Base-by-base conservation (phyloP, 164 flowering plant species). In the Protea cynaroides region DNA sequence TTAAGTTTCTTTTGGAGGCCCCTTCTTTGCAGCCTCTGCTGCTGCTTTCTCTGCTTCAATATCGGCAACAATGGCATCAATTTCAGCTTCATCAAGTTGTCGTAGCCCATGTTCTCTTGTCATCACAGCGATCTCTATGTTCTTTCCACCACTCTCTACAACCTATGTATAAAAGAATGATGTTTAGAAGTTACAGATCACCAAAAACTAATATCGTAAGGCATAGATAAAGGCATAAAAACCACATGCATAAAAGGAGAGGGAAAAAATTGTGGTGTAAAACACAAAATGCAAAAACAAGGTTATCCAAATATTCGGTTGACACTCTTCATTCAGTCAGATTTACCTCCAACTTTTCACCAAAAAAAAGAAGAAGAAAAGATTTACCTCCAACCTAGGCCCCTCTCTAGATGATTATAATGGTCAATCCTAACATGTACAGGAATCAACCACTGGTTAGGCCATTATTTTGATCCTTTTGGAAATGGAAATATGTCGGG, bases 101-200 rank as follows among this genome's bases (percentile, higher is more conserved):
- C 77, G 76, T 68, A 91, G 78, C 18, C 96, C 96, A 66, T 81
- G 75, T 43, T 87, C 96, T 71, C 69, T 89, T 36, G 89, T 88
- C 97, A 94, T 86, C 56, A 86, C 93, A 69, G 95, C 98, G 74
- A 94, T 79, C 74, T 94, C 98, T 46, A 94, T 85, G 90, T 94
- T 94, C 83, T 94, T 94, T 29, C 98, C 98, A 21, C 98, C 97
- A 77, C 98, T 91, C 78, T 94, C 98, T 61, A 94, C 98, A 68
- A 91, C 98, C 98, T 94, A 65, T 59, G 18, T 1, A 22, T 18
- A 23, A 61, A 44, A n/a, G 18, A 22, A 36, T 8, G 43, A 10
- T 37, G 23, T 54, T 64, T 12, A 1, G 18, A 8, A 25, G 19
- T 36, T 24, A 23, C 11, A 52, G 44, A 56, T 58, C 34, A 29